A percentile compares a stretch with the other conserved stretches of the same genome.
These are phyloP conservation scores for Rosellinia necatrix DNA, from an alignment of 2,329 filamentous ascomycete genomes.

Conservation along the genomic window DNA sequence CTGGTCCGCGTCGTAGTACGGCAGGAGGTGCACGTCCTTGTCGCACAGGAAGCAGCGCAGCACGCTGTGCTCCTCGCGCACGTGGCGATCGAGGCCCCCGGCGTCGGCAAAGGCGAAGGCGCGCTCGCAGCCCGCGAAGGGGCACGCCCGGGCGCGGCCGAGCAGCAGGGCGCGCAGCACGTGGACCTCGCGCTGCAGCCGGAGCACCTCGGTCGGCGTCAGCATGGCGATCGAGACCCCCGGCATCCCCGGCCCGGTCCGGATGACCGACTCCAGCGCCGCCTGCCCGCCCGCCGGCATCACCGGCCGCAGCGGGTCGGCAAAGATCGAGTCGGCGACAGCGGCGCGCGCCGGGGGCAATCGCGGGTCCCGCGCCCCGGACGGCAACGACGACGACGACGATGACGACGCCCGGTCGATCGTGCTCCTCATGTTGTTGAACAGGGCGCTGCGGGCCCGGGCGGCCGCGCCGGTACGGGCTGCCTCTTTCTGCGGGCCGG, in stretches of 20 bases:
- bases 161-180: constrained; percentile 43
- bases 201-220: constrained; percentile 47
- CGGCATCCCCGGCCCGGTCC: constrained; percentile 42
- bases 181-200: constrained; percentile 44
- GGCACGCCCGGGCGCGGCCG: constrained; percentile 45
- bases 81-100: constrained; percentile 43
- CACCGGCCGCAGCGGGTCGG: constrained; percentile 39
- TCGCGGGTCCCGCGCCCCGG: too few relatives aligned
- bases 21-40: constrained; percentile 38
- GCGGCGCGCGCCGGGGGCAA: too few relatives aligned
- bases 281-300: constrained; percentile 45
- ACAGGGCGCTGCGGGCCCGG: constrained; percentile 15
- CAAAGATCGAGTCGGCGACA: constrained; percentile 38
- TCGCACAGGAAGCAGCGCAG: constrained; percentile 39
- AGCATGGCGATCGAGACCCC: constrained; percentile 45
- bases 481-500: neutral
- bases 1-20: constrained; percentile 32
- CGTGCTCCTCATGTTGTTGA: constrained; percentile 26
- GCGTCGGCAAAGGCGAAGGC: constrained; percentile 40
- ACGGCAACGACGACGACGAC: too few relatives aligned
- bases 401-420: constrained; percentile 1
- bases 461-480: too few relatives aligned
- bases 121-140: constrained; percentile 45
- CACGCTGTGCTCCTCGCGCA: constrained; percentile 41
- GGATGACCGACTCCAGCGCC: constrained; percentile 44